phyloP scores from a whole-genome alignment of 2,329 filamentous ascomycete species.

The Paracoccidioides lutzii region DNA sequence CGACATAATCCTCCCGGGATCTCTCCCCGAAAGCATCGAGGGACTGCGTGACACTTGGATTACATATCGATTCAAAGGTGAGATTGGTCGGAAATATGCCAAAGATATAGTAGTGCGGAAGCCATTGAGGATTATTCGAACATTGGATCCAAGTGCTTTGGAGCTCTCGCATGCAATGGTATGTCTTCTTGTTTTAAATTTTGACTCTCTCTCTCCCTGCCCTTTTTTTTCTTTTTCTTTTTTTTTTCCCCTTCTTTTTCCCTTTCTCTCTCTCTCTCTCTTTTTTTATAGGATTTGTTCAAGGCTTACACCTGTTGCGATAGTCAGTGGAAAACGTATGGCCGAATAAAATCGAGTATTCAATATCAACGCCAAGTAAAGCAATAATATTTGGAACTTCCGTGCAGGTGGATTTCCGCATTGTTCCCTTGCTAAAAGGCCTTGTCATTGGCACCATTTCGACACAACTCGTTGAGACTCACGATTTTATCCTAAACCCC shows the following conservation, averaged over 20 bases:
- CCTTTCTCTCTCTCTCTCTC: too few species aligned
- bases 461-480: slow-evolving; percentile 65
- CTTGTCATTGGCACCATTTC: slow-evolving; percentile 72
- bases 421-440: slow-evolving; percentile 80
- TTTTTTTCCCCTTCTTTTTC: background rate
- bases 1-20: slow-evolving; percentile 57
- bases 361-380: slow-evolving; percentile 83
- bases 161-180: slow-evolving; percentile 78
- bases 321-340: slow-evolving; percentile 81
- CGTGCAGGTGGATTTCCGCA: slow-evolving; percentile 70
- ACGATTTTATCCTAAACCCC: slow-evolving; percentile 49
- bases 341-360: slow-evolving; percentile 96
- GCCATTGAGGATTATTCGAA: slow-evolving; percentile 64
- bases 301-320: slow-evolving; percentile 1
- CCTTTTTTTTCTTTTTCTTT: background rate
- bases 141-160: slow-evolving; percentile 59
- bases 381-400: slow-evolving; percentile 87
- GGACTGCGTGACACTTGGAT: slow-evolving; percentile 76
- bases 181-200: slow-evolving; percentile 9
- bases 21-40: slow-evolving; percentile 72
- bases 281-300: background rate
- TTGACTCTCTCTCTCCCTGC: background rate
- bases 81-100: slow-evolving; percentile 76
- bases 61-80: slow-evolving; percentile 82
- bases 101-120: slow-evolving; percentile 76